These are phyloP conservation scores for Globisporangium sylvaticum DNA, from an alignment of 352 stramenopile species.

Conservation along the genomic window DNA sequence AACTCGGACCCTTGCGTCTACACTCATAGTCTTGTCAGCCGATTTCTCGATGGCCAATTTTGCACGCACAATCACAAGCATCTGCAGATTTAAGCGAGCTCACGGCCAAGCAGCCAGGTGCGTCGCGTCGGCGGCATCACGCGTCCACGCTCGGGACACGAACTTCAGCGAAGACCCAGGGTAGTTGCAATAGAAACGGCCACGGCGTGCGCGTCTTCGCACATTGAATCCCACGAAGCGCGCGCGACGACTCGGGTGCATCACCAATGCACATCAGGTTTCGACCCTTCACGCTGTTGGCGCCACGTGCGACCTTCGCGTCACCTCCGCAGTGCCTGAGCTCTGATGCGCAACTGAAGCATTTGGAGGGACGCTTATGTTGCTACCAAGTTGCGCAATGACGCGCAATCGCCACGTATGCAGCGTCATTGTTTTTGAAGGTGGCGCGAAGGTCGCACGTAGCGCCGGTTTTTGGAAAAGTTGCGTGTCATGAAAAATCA, in stretches of 20 bases:
- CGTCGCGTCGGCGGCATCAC: not conserved
- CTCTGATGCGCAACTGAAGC: not conserved
- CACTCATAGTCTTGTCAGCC: not conserved
- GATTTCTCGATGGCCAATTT: too few relatives aligned
- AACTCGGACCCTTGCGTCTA: not conserved
- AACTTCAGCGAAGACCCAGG: too few relatives aligned
- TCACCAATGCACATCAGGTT: slow-evolving; percentile 5
- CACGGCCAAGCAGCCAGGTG: not conserved
- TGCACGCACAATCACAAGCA: too few relatives aligned
- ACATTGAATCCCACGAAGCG: slow-evolving; percentile 8
- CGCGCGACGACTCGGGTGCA: slow-evolving; percentile 4
- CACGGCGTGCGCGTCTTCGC: not conserved
- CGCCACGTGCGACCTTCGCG: not conserved
- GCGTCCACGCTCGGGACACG: not conserved
- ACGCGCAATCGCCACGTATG: slow-evolving; percentile 18
- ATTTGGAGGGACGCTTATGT: not conserved
- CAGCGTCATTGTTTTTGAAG: slow-evolving; percentile 3
- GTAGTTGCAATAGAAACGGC: too few relatives aligned
- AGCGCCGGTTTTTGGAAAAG: not conserved
- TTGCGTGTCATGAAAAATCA: not conserved
- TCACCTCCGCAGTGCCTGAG: not conserved
- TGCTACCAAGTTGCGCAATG: slow-evolving; percentile 24
- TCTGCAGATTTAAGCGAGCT: too few relatives aligned
- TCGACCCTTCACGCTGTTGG: not conserved
- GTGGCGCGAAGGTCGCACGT: slow-evolving; percentile 25